Percentiles rank a stretch among this genome's conserved stretches.
These are phyloP conservation scores for Chlamydomonas reinhardtii DNA, from an alignment of 163 green algal species.

Conservation along the genomic window DNA sequence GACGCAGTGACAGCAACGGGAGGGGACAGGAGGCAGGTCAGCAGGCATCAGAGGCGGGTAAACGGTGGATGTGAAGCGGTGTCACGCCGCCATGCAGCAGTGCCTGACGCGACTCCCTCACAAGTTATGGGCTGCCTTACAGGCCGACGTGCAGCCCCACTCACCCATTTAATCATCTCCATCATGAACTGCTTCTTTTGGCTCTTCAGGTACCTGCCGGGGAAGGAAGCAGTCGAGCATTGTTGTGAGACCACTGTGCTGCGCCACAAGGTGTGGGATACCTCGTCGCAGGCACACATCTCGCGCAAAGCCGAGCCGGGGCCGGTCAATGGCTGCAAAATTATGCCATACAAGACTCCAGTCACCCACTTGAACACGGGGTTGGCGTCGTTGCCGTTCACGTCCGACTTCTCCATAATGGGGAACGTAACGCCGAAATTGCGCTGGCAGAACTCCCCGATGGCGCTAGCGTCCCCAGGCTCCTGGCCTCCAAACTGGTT, in stretches of 20 bases:
- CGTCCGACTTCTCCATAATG: constrained; percentile 38
- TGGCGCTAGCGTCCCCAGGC: constrained; percentile 44
- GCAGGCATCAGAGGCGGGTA: too few relatives aligned
- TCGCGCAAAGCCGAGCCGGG: too few relatives aligned
- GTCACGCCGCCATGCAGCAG: too few relatives aligned
- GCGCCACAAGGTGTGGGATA: neutral
- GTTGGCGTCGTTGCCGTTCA: constrained; percentile 31
- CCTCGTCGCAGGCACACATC: too few relatives aligned
- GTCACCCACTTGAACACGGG: constrained; percentile 29
- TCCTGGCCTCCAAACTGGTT: constrained; percentile 63
- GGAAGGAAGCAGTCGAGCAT: neutral
- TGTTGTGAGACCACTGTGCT: neutral
- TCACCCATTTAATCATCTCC: constrained; percentile 53
- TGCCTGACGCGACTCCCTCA: too few relatives aligned
- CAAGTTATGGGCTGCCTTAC: too few relatives aligned
- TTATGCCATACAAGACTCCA: too few relatives aligned
- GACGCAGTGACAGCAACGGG: neutral
- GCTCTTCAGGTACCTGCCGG: constrained; percentile 36
- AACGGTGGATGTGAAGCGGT: too few relatives aligned
- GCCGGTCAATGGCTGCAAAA: too few relatives aligned
- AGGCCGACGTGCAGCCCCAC: neutral
- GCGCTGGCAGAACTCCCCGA: constrained; percentile 46
- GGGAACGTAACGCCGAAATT: constrained; percentile 38
- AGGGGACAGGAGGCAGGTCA: neutral
- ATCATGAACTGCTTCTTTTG: constrained; percentile 37